Base-by-base conservation (phyloP, 768 basidiomycete genomes). In the Tricholoma matsutake region DNA sequence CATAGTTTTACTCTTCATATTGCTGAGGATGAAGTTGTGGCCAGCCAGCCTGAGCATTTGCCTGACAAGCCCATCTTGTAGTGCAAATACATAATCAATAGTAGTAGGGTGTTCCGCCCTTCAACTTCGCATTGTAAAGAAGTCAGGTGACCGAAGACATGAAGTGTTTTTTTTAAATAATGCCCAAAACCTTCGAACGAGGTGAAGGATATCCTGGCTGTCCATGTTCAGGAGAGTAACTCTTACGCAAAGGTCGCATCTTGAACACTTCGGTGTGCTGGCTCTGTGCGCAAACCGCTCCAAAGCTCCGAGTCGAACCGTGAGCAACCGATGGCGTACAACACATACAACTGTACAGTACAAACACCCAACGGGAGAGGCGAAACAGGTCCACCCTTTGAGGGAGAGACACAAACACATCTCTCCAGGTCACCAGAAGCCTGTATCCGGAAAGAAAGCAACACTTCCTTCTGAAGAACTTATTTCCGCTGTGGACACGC, bases 141-240 rank as follows among this genome's bases (percentile, higher is more conserved):
- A 25, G 43, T 45, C 43, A 45, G 43, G 43, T 45, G 43, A 45
- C 8, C 43, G 18, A 20, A 45, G 18, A 22, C 43, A 9, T 14
- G 14, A 13, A 39, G 6, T 37, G 10, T 32, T 32, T 37, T 39
- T 6, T 16, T 39, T 6, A 13, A 39, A 39, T 37, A 37, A 37
- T 37, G 37, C 37, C 37, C 18, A 43, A 18, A 16, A 16, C 18
- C 41, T n/a, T 43, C 41, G 41, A 43, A 43, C 20, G 20, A 20
- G 5, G 43, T 8, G 20, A 18, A 43, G 43, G 43, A 8, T 20
- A 65, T 64, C 56, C 64, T 72, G 72, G 68, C 81, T 84, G 86
- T 86, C 84, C 84, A 90, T 90, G 88, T 87, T 86, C 76, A 84
- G 82, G 84, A 83, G 82, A 76, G 80, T 76, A 70, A 73, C 79